A percentile compares a stretch with the other conserved stretches of the same genome.
Evolutionary conservation across 176 grass and related monocot species (phyloP).

Genomic region (Puccinellia tenuiflora): DNA sequence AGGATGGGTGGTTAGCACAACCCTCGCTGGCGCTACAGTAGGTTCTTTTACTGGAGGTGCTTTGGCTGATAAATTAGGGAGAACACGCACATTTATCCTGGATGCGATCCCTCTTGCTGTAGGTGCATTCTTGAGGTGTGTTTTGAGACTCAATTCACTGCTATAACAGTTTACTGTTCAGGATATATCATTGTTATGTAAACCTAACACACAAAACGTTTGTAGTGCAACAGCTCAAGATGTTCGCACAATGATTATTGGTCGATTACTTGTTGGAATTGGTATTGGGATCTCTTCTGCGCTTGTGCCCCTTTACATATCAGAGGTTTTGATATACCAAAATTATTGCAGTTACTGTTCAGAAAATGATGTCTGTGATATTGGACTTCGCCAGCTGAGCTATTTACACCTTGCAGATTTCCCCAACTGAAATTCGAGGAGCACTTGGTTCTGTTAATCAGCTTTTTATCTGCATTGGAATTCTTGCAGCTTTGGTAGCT

Average conservation of each 20-base stretch:
- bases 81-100: constrained; percentile 88
- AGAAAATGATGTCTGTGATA: background rate
- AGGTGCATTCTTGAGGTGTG: constrained; percentile 87
- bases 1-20: constrained; percentile 97
- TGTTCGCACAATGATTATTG: constrained; percentile 91
- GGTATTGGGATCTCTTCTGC: constrained; percentile 97
- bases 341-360: constrained; percentile 26
- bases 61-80: constrained; percentile 95
- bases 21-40: constrained; percentile 80
- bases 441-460: constrained; percentile 96
- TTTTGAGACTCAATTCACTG: background rate
- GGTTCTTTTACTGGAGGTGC: constrained; percentile 91
- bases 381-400: constrained; percentile 4
- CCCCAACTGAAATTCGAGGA: constrained; percentile 99
- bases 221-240: constrained; percentile 86
- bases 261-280: constrained; percentile 83
- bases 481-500: constrained; percentile 88
- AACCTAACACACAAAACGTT: constrained; percentile 6
- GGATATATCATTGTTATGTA: background rate
- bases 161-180: background rate
- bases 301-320: constrained; percentile 99
- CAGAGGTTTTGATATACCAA: constrained; percentile 60
- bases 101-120: constrained; percentile 80
- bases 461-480: constrained; percentile 98
- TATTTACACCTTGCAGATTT: constrained; percentile 57